These are phyloP conservation scores for Scutellaria baicalensis DNA, from an alignment of 257 asterid genomes.

Conservation along the genomic window DNA sequence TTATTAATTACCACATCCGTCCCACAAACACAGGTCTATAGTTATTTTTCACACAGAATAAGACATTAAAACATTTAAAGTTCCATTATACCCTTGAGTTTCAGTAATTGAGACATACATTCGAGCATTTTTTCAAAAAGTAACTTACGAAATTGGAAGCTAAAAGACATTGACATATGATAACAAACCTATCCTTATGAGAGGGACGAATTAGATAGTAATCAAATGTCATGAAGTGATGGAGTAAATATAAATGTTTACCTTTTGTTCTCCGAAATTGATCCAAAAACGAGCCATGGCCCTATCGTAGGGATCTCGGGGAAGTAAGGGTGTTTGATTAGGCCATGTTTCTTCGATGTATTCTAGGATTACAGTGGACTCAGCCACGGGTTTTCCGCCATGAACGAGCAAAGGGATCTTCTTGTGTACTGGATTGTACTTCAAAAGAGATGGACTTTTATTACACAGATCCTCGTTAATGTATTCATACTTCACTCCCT, in stretches of 20 bases:
- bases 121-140: no score
- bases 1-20: no score
- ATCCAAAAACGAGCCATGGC: slow-evolving; percentile 34
- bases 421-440: slow-evolving; percentile 30
- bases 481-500: slow-evolving; percentile 28
- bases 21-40: no score
- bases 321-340: slow-evolving; percentile 18
- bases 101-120: no score
- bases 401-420: slow-evolving; percentile 38
- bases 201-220: no score
- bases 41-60: no score
- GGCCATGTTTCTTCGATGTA: slow-evolving; percentile 40
- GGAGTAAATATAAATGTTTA: no score
- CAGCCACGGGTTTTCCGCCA: slow-evolving; percentile 20
- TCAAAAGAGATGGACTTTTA: slow-evolving; percentile 26
- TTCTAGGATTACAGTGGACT: slow-evolving; percentile 27
- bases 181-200: no score
- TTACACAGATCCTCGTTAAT: slow-evolving; percentile 28
- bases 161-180: no score
- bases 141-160: no score
- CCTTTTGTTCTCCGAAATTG: slow-evolving; percentile 30
- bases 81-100: no score
- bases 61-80: no score
- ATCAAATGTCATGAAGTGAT: neutral
- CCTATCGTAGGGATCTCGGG: slow-evolving; percentile 28